Percentiles rank a stretch among this genome's conserved stretches.
phyloP scores from a whole-genome alignment of 2,329 filamentous ascomycete species.

The Paramyrothecium sp. region DNA sequence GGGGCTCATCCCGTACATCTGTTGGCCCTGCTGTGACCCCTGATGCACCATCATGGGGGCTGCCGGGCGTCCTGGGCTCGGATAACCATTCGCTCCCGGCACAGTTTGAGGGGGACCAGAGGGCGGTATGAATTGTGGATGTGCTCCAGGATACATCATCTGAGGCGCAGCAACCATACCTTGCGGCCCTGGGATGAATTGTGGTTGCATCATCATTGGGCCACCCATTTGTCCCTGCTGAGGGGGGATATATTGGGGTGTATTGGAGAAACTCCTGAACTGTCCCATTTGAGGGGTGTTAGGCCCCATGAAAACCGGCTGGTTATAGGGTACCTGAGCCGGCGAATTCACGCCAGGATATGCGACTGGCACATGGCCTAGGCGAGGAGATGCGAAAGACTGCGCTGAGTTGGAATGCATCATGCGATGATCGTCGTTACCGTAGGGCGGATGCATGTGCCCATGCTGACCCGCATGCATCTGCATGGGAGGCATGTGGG shows the following conservation, averaged over 20 bases:
- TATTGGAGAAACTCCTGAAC: conserved; percentile 70
- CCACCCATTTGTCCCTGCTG: conserved; percentile 70
- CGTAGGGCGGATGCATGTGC: conserved; percentile 61
- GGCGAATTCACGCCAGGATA: conserved; percentile 70
- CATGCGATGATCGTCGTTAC: conserved; percentile 84
- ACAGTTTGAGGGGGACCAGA: conserved; percentile 55
- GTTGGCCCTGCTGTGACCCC: conserved; percentile 88
- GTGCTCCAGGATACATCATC: conserved; percentile 77
- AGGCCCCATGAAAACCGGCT: conserved; percentile 70
- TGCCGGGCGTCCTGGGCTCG: conserved; percentile 77
- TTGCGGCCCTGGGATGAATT: conserved; percentile 74
- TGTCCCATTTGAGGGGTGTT: conserved; percentile 69
- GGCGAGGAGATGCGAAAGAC: conserved; percentile 81
- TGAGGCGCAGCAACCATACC: conserved; percentile 69
- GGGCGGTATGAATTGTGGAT: conserved; percentile 63
- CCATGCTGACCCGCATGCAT: conserved; percentile 72
- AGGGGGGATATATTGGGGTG: conserved; percentile 66
- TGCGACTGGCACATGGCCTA: conserved; percentile 67
- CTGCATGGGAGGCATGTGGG: conserved; percentile 76
- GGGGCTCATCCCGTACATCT: conserved; percentile 73
- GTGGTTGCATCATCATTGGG: conserved; percentile 80
- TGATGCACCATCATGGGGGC: conserved; percentile 95
- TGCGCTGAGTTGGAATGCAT: conserved; percentile 81
- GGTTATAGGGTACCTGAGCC: conserved; percentile 68
- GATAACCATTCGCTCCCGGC: conserved; percentile 73